Conservation (phyloP, 1,284 basidiomycete genomes). For the Cryptococcus floricola region DNA sequence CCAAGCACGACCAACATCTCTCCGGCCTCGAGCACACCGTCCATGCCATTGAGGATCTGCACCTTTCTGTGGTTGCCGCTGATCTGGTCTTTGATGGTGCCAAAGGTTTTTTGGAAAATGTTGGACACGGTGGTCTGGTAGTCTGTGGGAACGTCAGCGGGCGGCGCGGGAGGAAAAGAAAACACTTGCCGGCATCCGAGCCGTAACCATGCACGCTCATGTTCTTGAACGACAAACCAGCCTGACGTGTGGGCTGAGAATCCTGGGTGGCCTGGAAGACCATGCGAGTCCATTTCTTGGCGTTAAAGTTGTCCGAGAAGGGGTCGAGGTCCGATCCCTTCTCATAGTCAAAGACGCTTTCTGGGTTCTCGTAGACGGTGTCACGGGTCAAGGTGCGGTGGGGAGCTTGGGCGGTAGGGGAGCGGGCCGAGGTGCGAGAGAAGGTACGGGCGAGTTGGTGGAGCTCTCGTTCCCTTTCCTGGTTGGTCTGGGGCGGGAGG, state of each 20-base stretch:
- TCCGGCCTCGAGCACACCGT: conserved; percentile 50
- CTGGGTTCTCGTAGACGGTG: conserved; percentile 16
- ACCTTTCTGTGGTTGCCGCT: conserved; percentile 48
- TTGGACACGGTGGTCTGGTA: conserved; percentile 55
- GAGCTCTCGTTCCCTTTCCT: background rate
- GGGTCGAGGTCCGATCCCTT: conserved; percentile 50
- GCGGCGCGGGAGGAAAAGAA: background rate
- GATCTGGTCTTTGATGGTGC: conserved; percentile 41
- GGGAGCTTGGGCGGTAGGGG: conserved; percentile 39
- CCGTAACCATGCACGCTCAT: conserved; percentile 53
- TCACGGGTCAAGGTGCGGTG: conserved; percentile 29
- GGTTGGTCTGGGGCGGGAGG: background rate
- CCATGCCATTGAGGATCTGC: conserved; percentile 53
- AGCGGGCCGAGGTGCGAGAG: conserved; percentile 29
- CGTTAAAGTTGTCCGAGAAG: conserved; percentile 48
- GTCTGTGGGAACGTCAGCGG: conserved; percentile 24
- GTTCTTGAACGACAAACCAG: conserved; percentile 53
- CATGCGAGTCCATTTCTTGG: conserved; percentile 48
- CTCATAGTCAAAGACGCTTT: conserved; percentile 34
- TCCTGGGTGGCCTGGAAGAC: conserved; percentile 29
- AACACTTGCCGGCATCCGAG: conserved; percentile 43
- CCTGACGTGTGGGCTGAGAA: conserved; percentile 37
- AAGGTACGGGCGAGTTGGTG: conserved; percentile 13
- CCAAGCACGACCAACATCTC: conserved; percentile 58
- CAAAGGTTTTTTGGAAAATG: conserved; percentile 43